phyloP scores from a whole-genome alignment of 768 basidiomycete genomes.

The Trametes coccinea region DNA sequence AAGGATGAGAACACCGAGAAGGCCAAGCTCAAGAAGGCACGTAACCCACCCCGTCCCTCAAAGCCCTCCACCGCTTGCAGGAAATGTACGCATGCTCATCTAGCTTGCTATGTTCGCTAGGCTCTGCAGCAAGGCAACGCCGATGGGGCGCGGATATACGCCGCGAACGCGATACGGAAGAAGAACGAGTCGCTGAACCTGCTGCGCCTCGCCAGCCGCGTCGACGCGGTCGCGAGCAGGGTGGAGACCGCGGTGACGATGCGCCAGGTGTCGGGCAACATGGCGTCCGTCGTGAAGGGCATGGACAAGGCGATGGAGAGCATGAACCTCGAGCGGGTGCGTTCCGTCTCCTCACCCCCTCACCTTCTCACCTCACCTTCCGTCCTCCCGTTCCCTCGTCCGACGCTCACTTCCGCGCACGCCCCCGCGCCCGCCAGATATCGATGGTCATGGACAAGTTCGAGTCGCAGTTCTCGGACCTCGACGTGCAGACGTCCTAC shows the following conservation, averaged over 20 bases:
- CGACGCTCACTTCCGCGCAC: background rate
- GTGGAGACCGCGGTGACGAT: slow-evolving; percentile 99
- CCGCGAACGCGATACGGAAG: slow-evolving; percentile 97
- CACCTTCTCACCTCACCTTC: background rate
- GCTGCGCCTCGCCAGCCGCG: slow-evolving; percentile 83
- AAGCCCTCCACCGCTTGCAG: too few relatives aligned
- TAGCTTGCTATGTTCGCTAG: slow-evolving; percentile 41
- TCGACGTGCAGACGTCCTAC: slow-evolving; percentile 96
- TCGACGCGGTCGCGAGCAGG: slow-evolving; percentile 95
- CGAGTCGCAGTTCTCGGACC: slow-evolving; percentile 91
- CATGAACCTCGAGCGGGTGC: slow-evolving; percentile 96
- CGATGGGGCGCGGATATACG: slow-evolving; percentile 97
- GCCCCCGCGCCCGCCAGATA: slow-evolving; percentile 55
- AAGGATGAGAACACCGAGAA: slow-evolving; percentile 94
- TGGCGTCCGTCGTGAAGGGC: slow-evolving; percentile 94
- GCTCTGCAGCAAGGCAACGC: slow-evolving; percentile 95
- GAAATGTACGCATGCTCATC: background rate
- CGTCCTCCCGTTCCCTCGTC: background rate
- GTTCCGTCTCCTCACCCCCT: slow-evolving; percentile 28
- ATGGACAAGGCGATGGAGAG: slow-evolving; percentile 99
- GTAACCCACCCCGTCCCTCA: slow-evolving; percentile 5
- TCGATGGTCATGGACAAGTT: slow-evolving; percentile 99
- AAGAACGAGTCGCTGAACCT: slow-evolving; percentile 94
- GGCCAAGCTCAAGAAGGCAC: slow-evolving; percentile 88
- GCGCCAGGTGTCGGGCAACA: slow-evolving; percentile 93